Percentiles rank a stretch among this genome's conserved stretches.
These are phyloP conservation scores for Antitrichia curtipendula DNA, from an alignment of 225 moss, liverwort and hornwort species.

Conservation along the genomic window DNA sequence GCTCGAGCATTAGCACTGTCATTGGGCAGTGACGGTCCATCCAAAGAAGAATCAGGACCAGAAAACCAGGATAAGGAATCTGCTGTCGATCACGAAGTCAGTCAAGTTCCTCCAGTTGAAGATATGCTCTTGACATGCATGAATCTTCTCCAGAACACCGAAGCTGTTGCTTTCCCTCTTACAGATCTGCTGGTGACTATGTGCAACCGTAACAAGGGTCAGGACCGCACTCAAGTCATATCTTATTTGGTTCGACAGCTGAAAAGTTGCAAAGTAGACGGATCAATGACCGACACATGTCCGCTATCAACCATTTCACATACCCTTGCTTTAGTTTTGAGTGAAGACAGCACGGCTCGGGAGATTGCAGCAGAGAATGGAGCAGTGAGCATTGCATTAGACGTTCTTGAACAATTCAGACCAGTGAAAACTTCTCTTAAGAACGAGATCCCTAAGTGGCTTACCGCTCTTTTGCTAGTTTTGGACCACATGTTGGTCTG, in stretches of 20 bases:
- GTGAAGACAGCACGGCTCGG: conserved; percentile 78
- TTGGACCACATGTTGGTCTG: conserved; percentile 83
- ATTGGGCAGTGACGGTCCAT: conserved; percentile 51
- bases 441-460: conserved; percentile 73
- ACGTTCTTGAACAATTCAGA: conserved; percentile 35
- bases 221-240: conserved; percentile 70
- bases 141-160: conserved; percentile 74
- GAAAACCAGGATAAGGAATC: conserved; percentile 55
- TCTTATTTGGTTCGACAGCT: conserved; percentile 72
- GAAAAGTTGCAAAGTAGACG: conserved; percentile 59
- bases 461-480: conserved; percentile 67
- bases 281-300: conserved; percentile 33
- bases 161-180: conserved; percentile 81
- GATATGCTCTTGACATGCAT: conserved; percentile 89
- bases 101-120: conserved; percentile 62
- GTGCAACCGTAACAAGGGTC: conserved; percentile 90
- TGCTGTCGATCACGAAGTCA: conserved; percentile 39
- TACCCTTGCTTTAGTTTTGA: conserved; percentile 78
- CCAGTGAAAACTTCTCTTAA: conserved; percentile 19
- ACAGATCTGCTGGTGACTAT: conserved; percentile 86
- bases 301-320: conserved; percentile 77
- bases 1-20: conserved; percentile 87
- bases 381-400: conserved; percentile 53
- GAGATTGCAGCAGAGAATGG: conserved; percentile 78
- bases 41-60: conserved; percentile 42